Conservation (phyloP, 2,329 filamentous ascomycete species). For the Rhynchosporium agropyri region DNA sequence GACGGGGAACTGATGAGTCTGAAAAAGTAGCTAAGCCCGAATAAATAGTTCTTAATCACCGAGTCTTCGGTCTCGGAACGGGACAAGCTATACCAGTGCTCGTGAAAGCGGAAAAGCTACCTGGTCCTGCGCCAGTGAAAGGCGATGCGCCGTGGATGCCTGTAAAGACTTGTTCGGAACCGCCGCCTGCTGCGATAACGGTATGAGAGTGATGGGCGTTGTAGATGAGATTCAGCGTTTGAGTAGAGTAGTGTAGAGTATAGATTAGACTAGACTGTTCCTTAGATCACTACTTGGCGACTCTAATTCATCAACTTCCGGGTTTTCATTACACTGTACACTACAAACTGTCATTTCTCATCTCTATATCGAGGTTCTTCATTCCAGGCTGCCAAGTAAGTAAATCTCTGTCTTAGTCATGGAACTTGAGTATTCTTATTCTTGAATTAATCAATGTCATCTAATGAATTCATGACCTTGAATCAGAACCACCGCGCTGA, state of each 20-base stretch:
- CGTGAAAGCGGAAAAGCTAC: slow-evolving; percentile 57
- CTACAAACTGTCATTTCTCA: too few species aligned
- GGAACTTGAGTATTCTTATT: too few species aligned
- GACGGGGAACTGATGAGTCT: too few species aligned
- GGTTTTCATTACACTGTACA: too few species aligned
- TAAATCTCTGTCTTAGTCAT: too few species aligned
- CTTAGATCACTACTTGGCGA: too few species aligned
- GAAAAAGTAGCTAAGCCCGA: background rate
- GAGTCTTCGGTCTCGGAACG: slow-evolving; percentile 63
- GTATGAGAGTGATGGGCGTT: background rate
- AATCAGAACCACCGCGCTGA: too few species aligned
- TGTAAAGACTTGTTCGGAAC: slow-evolving; percentile 49
- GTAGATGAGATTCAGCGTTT: background rate
- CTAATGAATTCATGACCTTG: too few species aligned
- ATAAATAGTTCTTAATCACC: slow-evolving; percentile 57
- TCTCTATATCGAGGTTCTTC: too few species aligned
- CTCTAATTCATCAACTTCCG: too few species aligned
- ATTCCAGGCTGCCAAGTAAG: too few species aligned
- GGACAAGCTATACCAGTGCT: slow-evolving; percentile 71
- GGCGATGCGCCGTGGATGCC: slow-evolving; percentile 41
- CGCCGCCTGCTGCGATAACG: slow-evolving; percentile 39
- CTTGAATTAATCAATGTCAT: too few species aligned
- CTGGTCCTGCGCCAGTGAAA: slow-evolving; percentile 23
- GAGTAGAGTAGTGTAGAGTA: background rate
- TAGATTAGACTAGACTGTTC: background rate